phyloP scores from a whole-genome alignment of 2,329 filamentous ascomycete species.

The Cladophialophora chaetospira region DNA sequence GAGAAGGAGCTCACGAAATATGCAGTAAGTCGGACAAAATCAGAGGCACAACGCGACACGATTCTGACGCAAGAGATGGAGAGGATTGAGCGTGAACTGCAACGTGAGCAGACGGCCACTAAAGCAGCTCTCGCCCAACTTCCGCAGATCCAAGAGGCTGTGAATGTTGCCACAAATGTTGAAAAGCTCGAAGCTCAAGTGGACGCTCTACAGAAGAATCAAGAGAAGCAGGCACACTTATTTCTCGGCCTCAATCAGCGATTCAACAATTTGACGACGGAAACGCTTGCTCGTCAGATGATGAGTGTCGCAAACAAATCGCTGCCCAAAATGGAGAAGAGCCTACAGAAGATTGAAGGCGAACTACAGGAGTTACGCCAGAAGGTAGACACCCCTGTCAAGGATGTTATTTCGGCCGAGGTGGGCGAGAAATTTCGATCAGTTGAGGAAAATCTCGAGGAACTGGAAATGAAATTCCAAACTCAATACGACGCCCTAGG shows the following conservation, averaged over 20 bases:
- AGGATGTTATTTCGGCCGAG: neutral
- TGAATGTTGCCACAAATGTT: neutral
- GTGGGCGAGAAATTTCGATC: neutral
- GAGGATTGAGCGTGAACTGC: too few species aligned
- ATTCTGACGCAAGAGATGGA: neutral
- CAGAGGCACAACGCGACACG: neutral
- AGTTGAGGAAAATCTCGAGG: too few species aligned
- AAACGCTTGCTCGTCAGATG: slow-evolving; percentile 14
- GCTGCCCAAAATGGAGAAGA: slow-evolving; percentile 21
- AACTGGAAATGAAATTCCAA: too few species aligned
- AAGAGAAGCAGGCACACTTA: slow-evolving; percentile 12
- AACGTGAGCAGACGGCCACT: neutral
- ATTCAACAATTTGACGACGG: slow-evolving; percentile 21
- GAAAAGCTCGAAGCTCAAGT: neutral
- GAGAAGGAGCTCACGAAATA: neutral
- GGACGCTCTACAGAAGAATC: neutral
- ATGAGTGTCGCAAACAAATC: slow-evolving; percentile 5
- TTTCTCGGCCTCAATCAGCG: slow-evolving; percentile 16
- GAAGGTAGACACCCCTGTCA: neutral
- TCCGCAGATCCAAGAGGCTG: slow-evolving; percentile 3
- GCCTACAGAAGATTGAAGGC: slow-evolving; percentile 9
- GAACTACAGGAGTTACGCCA: neutral
- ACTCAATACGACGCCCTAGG: too few species aligned
- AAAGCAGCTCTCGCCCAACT: neutral
- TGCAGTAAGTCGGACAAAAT: neutral